Evolutionary conservation across 768 basidiomycete genomes (phyloP), one percentile per base, ranked within the genome.

Genomic region (Mycena filopes): DNA sequence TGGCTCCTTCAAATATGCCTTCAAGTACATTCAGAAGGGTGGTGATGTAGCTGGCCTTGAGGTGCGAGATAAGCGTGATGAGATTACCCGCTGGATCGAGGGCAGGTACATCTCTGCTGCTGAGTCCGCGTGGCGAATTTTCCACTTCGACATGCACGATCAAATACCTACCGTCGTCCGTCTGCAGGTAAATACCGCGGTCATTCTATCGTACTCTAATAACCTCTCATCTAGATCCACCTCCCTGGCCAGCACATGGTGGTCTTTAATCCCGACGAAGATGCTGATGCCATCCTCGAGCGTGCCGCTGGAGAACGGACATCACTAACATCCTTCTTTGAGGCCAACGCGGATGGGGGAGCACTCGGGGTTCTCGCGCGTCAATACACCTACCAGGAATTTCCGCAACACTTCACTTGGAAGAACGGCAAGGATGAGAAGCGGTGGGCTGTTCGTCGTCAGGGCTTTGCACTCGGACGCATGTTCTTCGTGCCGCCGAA

Each of bases 401-500:
- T 61, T 23, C 60, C 50, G 9, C 50, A 61, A 33, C 31, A 45
- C 16, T 61, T 61, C 41, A 54, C 50, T 2, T 61, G 60, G 60
- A 61, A 61, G 31, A 16, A 26, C 38, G 23, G 25, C 4, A 50
- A 61, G 29, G 20, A 36, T 11, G 60, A 61, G 8, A 61, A 61
- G 50, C 29, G 43, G 0, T 61, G 60, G 60, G 73, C 79, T 6
- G 67, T 78, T 53, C 76, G 78, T 0, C 63, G 69, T 4, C 15
- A 50, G 23, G 60, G 60, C 11, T 53, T 53, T 33, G 59, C 59
- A 1, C 26, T 60, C 16, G 59, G 59, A 0, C 59, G 41, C 3
- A 76, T 82, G 70, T 76, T 74, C 55, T 78, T 71, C 71, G 77
- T 72, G 12, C 51, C 61, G 25, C 81, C 82, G 3, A 74, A 75